A percentile compares a stretch with the other conserved stretches of the same genome.
These are phyloP conservation scores for Spizellomyces sp. DNA, from an alignment of 192 early-diverging fungal species.

Conservation along the genomic window DNA sequence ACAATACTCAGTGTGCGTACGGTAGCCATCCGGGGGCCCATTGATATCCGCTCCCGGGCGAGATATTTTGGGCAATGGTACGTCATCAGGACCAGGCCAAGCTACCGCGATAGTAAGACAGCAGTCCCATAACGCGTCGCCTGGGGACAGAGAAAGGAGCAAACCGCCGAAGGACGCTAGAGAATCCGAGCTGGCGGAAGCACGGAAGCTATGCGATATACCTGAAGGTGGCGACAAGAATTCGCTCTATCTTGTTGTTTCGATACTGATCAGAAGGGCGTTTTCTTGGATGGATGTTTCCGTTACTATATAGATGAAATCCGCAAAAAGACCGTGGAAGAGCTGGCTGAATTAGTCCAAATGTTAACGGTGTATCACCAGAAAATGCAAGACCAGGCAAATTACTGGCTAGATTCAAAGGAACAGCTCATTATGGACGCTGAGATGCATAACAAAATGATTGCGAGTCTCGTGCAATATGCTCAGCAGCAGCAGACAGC, in stretches of 20 bases:
- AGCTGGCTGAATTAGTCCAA: conserved; percentile 40
- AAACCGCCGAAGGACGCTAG: conserved; percentile 33
- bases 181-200: conserved; percentile 46
- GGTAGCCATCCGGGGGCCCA: too few relatives aligned
- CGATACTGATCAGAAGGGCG: not conserved
- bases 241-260: not conserved
- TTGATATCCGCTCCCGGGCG: too few relatives aligned
- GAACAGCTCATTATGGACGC: conserved; percentile 65
- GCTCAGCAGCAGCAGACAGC: conserved; percentile 51
- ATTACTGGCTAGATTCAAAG: conserved; percentile 59
- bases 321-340: conserved; percentile 39
- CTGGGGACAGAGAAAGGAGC: not conserved
- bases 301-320: conserved; percentile 45
- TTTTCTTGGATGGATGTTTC: not conserved
- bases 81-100: too few relatives aligned
- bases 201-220: conserved; percentile 48
- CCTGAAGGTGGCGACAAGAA: conserved; percentile 41
- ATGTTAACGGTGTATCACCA: conserved; percentile 32
- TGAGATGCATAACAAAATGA: conserved; percentile 71
- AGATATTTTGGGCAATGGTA: too few relatives aligned
- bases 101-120: too few relatives aligned
- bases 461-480: conserved; percentile 58
- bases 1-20: too few relatives aligned
- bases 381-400: conserved; percentile 58
- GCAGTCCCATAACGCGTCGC: too few relatives aligned